Base-by-base conservation (phyloP, 2,329 filamentous ascomycete genomes). In the Scedosporium boydii region DNA sequence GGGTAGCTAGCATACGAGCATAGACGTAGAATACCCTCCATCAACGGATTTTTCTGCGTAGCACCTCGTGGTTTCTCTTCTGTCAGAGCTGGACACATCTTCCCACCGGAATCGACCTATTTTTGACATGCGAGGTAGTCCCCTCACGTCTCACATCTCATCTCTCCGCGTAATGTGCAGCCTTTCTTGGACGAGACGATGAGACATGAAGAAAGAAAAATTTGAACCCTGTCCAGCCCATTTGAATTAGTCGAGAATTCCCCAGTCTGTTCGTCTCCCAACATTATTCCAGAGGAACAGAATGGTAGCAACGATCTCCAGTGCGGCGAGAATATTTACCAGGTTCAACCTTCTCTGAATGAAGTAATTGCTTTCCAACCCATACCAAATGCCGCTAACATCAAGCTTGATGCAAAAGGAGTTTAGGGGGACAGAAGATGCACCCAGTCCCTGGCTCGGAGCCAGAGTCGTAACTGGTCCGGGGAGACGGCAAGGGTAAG, bases 401-500 rank as follows among this genome's bases (percentile, higher is more conserved):
- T 14, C 23, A 14, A 55, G 18, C 23, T 55, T 27, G 18, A 23
- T 3, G 51, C 51, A 23, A 55, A 55, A 55, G 23, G 51, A 55
- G 51, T 55, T 55, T 55, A 55, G 51, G 51, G 51, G 51, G n/a
- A 21, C 9, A 27, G 51, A 27, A 55, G 6, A 55, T 55, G 18
- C 12, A 9, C 51, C 23, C 23, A 55, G 18, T 23, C 57, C 57
- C 57, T 16, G 57, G 57, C 57, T 59, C 57, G 57, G 57, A 14
- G n/a, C 57, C 21, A 26, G 57, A 42, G 21, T 23, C 42, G 57
- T 59, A 38, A 59, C 57, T 59, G 57, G 57, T 59, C 57, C 57
- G 57, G 57, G 56, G 57, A 58, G 57, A 44, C 29, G 41, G 29
- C 29, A 26, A 34, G 34, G n/a, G 7, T 38, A 46, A 59, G 57